These are phyloP conservation scores for Cicer arietinum DNA, from an alignment of 306 rosid genomes.

Conservation along the genomic window DNA sequence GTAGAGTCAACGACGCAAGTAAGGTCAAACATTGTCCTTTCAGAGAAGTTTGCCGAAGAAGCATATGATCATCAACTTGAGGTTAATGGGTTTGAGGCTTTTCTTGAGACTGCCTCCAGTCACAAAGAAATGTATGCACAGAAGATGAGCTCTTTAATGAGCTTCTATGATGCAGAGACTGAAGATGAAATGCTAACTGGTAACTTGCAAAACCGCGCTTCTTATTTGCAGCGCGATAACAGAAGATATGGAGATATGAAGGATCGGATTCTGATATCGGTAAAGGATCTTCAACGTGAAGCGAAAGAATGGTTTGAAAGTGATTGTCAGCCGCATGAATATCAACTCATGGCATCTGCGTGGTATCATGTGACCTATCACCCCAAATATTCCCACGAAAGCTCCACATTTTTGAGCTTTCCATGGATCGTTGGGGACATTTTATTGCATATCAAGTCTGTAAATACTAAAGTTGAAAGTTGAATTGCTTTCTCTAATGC, in stretches of 20 bases:
- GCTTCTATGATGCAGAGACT: constrained; percentile 63
- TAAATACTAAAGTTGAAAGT: constrained; percentile 17
- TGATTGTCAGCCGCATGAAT: constrained; percentile 54
- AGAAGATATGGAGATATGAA: constrained; percentile 75
- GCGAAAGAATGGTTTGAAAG: constrained; percentile 75
- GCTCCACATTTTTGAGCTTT: constrained; percentile 65
- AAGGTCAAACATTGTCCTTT: constrained; percentile 52
- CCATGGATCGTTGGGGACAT: constrained; percentile 86
- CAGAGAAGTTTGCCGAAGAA: constrained; percentile 58
- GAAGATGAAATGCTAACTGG: constrained; percentile 87
- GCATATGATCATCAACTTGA: constrained; percentile 70
- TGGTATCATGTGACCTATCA: constrained; percentile 91
- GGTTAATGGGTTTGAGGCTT: constrained; percentile 67
- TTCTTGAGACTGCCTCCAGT: constrained; percentile 59
- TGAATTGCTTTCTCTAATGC: neutral
- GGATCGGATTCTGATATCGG: constrained; percentile 71
- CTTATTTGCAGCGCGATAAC: constrained; percentile 86
- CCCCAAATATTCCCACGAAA: constrained; percentile 51
- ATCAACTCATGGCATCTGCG: constrained; percentile 72
- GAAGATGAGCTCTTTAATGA: constrained; percentile 68
- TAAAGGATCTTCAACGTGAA: constrained; percentile 67
- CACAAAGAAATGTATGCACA: constrained; percentile 69
- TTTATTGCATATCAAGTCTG: constrained; percentile 64
- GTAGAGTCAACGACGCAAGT: constrained; percentile 47
- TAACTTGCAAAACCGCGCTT: constrained; percentile 65